Conservation (phyloP, 805 yeast species). For the Dipodascus geniculatus region DNA sequence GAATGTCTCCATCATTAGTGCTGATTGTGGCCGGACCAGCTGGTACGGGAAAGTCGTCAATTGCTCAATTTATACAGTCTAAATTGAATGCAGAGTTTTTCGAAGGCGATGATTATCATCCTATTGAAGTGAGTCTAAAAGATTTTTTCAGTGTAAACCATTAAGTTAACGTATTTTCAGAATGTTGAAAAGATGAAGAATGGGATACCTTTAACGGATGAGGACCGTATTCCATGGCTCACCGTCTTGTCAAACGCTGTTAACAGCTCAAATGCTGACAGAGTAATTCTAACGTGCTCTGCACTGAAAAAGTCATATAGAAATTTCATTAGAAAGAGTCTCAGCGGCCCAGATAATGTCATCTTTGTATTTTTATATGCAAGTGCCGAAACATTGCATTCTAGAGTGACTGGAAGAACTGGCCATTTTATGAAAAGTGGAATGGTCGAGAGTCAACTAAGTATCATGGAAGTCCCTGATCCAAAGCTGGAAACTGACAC, state of each 20-base stretch:
- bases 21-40: conserved; percentile 78
- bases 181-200: conserved; percentile 76
- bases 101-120: conserved; percentile 83
- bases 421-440: conserved; percentile 80
- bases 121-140: conserved; percentile 27
- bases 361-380: conserved; percentile 60
- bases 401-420: conserved; percentile 51
- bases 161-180: not conserved
- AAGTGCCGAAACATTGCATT: conserved; percentile 43
- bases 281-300: conserved; percentile 66
- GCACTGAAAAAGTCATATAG: conserved; percentile 70
- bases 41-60: conserved; percentile 88
- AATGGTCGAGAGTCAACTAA: conserved; percentile 74
- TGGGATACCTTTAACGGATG: conserved; percentile 76
- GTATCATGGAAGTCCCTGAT: conserved; percentile 59
- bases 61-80: conserved; percentile 42
- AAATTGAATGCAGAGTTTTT: conserved; percentile 43
- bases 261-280: conserved; percentile 15
- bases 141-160: not conserved
- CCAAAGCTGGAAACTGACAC: not conserved
- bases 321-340: conserved; percentile 37
- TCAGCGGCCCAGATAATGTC: conserved; percentile 24
- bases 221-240: conserved; percentile 91
- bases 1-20: conserved; percentile 1
- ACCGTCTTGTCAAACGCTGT: conserved; percentile 27